Evolutionary conservation across 768 basidiomycete species (phyloP).

Genomic region (Asterophora lycoperdoides): DNA sequence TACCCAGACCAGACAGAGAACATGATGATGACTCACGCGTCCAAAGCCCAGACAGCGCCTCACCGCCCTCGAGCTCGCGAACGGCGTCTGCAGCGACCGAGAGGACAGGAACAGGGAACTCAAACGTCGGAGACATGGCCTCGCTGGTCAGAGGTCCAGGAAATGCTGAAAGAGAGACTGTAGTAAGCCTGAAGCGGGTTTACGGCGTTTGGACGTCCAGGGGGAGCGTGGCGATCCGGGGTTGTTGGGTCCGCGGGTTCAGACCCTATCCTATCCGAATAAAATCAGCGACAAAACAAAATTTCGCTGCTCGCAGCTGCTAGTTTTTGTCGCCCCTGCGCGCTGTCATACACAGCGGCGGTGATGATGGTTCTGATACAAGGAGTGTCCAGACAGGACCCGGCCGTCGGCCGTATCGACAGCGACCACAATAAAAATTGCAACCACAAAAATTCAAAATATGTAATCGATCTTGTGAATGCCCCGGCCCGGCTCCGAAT

Average conservation of each 20-base stretch:
- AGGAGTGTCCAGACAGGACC: not conserved
- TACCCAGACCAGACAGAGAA: not conserved
- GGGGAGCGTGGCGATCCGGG: constrained; percentile 1
- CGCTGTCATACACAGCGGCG: not conserved
- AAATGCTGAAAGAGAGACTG: constrained; percentile 2
- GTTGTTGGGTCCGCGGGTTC: constrained; percentile 3
- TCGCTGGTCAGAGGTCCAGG: not conserved
- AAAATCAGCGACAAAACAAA: not conserved
- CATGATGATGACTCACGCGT: constrained; percentile 42
- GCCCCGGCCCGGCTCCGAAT: constrained; percentile 11
- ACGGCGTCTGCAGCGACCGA: constrained; percentile 63
- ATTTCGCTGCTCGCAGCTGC: not conserved
- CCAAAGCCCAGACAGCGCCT: constrained; percentile 67
- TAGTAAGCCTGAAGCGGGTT: constrained; percentile 5
- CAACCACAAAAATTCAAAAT: constrained; percentile 10
- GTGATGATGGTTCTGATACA: not conserved
- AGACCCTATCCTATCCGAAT: not conserved
- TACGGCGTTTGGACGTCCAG: constrained; percentile 9
- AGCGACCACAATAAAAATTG: constrained; percentile 1
- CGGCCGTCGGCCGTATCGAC: not conserved
- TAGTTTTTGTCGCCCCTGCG: not conserved
- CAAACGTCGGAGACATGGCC: constrained; percentile 19
- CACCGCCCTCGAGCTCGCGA: constrained; percentile 61
- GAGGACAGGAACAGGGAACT: constrained; percentile 63
- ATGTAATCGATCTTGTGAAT: constrained; percentile 14